Percentiles rank a stretch among this genome's conserved stretches.
Conservation (phyloP, 2,329 filamentous ascomycete species). For the Diaporthe batatas region DNA sequence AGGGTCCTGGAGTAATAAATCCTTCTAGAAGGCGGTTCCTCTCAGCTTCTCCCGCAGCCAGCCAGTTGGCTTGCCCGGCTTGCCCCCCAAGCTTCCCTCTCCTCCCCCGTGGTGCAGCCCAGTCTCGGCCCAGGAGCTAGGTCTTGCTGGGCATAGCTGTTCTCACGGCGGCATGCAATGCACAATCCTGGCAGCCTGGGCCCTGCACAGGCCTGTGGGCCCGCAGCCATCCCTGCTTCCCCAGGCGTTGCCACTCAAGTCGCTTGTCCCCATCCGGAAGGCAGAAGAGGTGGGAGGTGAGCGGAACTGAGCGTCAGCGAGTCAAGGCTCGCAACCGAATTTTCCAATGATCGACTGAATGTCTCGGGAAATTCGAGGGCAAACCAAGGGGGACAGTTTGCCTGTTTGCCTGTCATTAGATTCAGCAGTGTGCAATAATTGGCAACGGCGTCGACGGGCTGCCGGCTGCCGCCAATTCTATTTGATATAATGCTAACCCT, state of each 20-base stretch:
- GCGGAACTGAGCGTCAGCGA: conserved; percentile 19
- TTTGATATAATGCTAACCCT: background rate
- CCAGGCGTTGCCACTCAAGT: conserved; percentile 33
- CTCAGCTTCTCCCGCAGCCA: conserved; percentile 22
- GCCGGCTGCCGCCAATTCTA: background rate
- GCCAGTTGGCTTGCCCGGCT: background rate
- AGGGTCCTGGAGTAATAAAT: conserved; percentile 19
- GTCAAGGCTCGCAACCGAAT: conserved; percentile 15
- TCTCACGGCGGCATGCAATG: conserved; percentile 25
- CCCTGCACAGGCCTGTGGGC: background rate
- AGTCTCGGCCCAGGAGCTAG: conserved; percentile 19
- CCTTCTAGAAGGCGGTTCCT: conserved; percentile 33
- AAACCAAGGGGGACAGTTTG: too few species aligned
- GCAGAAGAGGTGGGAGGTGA: conserved; percentile 7
- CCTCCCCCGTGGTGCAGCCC: background rate
- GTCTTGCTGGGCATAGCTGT: too few species aligned
- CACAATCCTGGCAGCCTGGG: background rate
- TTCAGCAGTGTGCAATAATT: background rate
- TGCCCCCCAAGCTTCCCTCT: background rate
- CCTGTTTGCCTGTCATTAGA: too few species aligned
- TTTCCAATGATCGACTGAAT: conserved; percentile 3
- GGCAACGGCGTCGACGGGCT: too few species aligned
- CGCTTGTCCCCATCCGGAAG: conserved; percentile 29
- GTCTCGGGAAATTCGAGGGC: background rate
- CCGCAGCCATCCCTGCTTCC: conserved; percentile 19